A percentile compares a stretch with the other conserved stretches of the same genome.
Evolutionary conservation across 2,329 filamentous ascomycete species (phyloP).

Genomic region (Zymoseptoria ardabiliae): DNA sequence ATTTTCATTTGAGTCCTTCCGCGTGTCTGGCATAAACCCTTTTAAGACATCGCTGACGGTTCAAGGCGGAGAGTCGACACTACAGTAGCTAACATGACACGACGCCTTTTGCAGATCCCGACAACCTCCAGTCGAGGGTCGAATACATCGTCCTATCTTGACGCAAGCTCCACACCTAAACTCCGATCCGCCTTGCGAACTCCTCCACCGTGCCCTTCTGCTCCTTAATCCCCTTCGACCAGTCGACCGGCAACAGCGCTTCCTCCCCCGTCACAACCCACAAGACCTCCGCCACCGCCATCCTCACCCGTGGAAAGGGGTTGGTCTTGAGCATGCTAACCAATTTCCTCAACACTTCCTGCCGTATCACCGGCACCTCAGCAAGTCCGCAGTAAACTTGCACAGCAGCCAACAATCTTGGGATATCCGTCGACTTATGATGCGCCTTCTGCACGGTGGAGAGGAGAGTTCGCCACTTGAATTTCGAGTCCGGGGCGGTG

Average conservation of each 20-base stretch:
- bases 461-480: slow-evolving; percentile 61
- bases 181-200: no score
- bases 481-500: slow-evolving; percentile 34
- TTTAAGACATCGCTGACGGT: no score
- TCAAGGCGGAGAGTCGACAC: no score
- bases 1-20: no score
- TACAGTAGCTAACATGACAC: no score
- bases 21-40: no score
- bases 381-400: slow-evolving; percentile 70
- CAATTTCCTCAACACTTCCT: slow-evolving; percentile 60
- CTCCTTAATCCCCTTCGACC: slow-evolving; percentile 10
- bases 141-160: no score
- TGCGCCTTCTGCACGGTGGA: slow-evolving; percentile 67
- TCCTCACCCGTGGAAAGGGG: slow-evolving; percentile 68
- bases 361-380: slow-evolving; percentile 41
- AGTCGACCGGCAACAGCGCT: slow-evolving; percentile 17
- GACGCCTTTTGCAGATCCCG: no score
- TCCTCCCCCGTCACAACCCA: slow-evolving; percentile 33
- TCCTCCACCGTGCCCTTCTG: no score
- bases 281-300: slow-evolving; percentile 35
- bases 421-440: slow-evolving; percentile 74
- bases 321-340: slow-evolving; percentile 63
- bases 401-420: slow-evolving; percentile 72
- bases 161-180: no score
- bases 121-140: no score